phyloP scores from a whole-genome alignment of 1,284 basidiomycete species.

The Wolfiporia cocos region DNA sequence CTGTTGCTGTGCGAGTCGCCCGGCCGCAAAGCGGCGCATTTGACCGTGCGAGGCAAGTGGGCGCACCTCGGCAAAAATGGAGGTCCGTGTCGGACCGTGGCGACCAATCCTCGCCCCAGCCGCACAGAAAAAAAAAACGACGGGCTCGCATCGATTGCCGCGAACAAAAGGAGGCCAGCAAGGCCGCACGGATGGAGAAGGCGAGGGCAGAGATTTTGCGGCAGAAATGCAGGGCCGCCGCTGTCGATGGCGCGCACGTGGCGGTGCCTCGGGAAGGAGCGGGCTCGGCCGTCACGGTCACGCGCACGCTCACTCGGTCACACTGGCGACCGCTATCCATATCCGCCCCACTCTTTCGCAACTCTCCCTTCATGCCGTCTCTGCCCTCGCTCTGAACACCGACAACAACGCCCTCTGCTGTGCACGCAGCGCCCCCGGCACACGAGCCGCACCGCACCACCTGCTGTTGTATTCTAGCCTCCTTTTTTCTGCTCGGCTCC shows the following conservation, averaged over 20 bases:
- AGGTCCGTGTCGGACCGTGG: conserved; percentile 2
- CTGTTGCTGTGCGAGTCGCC: no score
- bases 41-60: no score
- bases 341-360: conserved; percentile 3
- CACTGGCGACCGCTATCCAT: conserved; percentile 8
- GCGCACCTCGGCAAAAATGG: conserved; percentile 1
- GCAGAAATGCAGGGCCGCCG: conserved; percentile 1
- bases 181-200: neutral
- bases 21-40: no score
- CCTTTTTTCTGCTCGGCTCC: neutral
- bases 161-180: neutral
- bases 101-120: neutral
- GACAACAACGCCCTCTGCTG: neutral
- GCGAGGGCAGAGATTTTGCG: neutral
- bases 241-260: conserved; percentile 6
- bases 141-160: neutral
- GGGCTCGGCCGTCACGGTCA: neutral
- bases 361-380: conserved; percentile 1
- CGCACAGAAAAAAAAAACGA: neutral
- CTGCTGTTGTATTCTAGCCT: neutral
- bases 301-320: conserved; percentile 6
- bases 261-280: neutral
- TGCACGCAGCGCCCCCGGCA: no score
- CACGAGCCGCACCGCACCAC: no score
- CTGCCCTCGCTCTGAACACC: conserved; percentile 5